Conservation (phyloP, 2,329 filamentous ascomycete species). For the Penicillium sp. region DNA sequence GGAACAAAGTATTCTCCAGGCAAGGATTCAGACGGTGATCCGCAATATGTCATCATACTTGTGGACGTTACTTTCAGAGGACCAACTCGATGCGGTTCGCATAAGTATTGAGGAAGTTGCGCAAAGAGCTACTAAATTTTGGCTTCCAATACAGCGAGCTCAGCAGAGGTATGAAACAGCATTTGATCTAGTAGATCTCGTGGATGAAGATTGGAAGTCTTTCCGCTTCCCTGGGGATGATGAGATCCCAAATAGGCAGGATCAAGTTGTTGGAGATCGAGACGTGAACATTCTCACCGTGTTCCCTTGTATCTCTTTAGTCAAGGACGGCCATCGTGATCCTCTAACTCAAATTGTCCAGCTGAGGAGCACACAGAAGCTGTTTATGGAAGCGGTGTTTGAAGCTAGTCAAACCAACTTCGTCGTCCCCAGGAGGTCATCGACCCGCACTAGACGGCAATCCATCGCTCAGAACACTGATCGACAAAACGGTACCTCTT, state of each 20-base stretch:
- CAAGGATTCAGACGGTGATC: background rate
- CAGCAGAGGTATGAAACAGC: constrained; percentile 8
- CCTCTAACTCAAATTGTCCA: background rate
- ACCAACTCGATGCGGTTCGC: background rate
- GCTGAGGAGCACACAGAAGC: background rate
- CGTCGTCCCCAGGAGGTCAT: background rate
- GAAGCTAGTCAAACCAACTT: constrained; percentile 1
- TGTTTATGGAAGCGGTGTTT: background rate
- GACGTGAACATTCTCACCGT: too few relatives aligned
- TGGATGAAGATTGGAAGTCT: background rate
- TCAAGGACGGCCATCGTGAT: background rate
- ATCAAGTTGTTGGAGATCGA: background rate
- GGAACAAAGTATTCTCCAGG: constrained; percentile 7
- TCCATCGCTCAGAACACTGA: background rate
- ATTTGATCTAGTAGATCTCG: constrained; percentile 2
- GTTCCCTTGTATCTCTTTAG: background rate
- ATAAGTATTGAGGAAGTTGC: constrained; percentile 3
- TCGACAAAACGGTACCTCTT: background rate
- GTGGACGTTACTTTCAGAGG: constrained; percentile 2
- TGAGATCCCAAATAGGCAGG: background rate
- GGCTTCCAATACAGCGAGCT: constrained; percentile 9
- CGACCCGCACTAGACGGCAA: background rate
- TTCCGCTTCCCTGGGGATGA: background rate
- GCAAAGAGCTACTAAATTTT: constrained; percentile 3
- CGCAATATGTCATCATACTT: constrained; percentile 1